A percentile compares a stretch with the other conserved stretches of the same genome.
Evolutionary conservation across 164 flowering plant genomes (phyloP).

Genomic region (Buxus sempervirens): DNA sequence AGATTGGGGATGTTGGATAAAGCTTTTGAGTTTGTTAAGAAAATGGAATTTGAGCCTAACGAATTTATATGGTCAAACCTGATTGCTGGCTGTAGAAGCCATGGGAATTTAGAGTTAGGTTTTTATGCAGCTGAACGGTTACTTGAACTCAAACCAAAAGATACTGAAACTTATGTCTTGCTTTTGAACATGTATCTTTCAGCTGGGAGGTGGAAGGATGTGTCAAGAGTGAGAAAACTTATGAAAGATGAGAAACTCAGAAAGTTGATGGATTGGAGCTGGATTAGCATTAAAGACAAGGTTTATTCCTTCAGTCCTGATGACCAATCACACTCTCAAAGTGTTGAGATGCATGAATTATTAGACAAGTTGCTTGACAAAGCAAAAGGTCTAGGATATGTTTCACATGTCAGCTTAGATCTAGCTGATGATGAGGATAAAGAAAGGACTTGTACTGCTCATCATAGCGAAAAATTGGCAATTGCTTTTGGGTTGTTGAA

Average conservation of each 20-base stretch:
- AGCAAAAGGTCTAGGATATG: constrained; percentile 50
- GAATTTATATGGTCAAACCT: constrained; percentile 72
- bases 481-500: constrained; percentile 66
- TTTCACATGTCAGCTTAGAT: constrained; percentile 26
- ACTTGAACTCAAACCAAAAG: constrained; percentile 65
- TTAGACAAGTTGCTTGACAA: constrained; percentile 46
- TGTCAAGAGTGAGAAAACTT: constrained; percentile 55
- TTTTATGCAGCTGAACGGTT: constrained; percentile 71
- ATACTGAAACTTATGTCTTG: constrained; percentile 49
- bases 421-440: constrained; percentile 36
- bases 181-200: constrained; percentile 66
- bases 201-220: constrained; percentile 66
- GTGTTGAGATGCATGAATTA: constrained; percentile 26
- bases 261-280: constrained; percentile 60
- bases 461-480: constrained; percentile 84
- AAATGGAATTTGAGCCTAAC: constrained; percentile 57
- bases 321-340: constrained; percentile 29
- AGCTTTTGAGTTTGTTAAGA: constrained; percentile 65
- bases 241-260: constrained; percentile 57
- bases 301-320: constrained; percentile 55
- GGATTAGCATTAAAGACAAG: constrained; percentile 65
- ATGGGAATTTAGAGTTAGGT: constrained; percentile 60
- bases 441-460: constrained; percentile 22
- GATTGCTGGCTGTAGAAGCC: constrained; percentile 74
- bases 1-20: constrained; percentile 65